Base-by-base conservation (phyloP, 2,329 filamentous ascomycete genomes). In the Fusarium brachygibbosum region DNA sequence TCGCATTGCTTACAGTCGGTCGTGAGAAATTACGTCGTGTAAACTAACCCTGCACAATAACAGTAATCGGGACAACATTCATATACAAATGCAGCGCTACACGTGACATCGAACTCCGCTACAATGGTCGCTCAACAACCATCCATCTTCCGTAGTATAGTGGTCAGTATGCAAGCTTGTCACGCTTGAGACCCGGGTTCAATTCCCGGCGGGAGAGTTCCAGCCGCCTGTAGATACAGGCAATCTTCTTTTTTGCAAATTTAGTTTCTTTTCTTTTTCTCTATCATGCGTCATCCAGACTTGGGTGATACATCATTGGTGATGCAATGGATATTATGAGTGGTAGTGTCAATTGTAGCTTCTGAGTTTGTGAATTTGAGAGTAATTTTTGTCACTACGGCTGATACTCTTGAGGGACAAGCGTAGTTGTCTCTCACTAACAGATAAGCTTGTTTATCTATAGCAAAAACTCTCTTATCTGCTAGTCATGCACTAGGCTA, bases 111-210 rank as follows among this genome's bases (percentile, higher is more conserved):
- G 44, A 64, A 64, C 61, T 64, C 23, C 37, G 32, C 61, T 64
- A 64, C 59, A 64, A 28, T 64, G 52, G 21, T 34, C 58, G 61
- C 29, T 35, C 38, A 64, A 50, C 61, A 64, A 51, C 35, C 59
- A 64, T 64, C 17, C 44, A 40, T 64, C 61, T 64, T 64, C 61
- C 61, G 61, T 64, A 64, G 61, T 63, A 63, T 63, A 63, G 58
- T 63, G 60, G 60, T 63, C 60, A 63, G 60, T 63, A 63, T 63
- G 60, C 57, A 63, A 62, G 57, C 59, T 62, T 63, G 59, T 63
- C 57, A 55, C 57, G 59, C 59, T 62, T 62, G 59, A 62, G 59
- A 62, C 59, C 59, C 59, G 59, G 59, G 56, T 63, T 63, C 59
- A 61, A 63, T 63, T 63, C 59, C 59, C 57, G 59, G 59, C 57